A percentile compares a stretch with the other conserved stretches of the same genome.
Evolutionary conservation across 2,329 filamentous ascomycete species (phyloP).

Genomic region (Aspergillus ochraceus): DNA sequence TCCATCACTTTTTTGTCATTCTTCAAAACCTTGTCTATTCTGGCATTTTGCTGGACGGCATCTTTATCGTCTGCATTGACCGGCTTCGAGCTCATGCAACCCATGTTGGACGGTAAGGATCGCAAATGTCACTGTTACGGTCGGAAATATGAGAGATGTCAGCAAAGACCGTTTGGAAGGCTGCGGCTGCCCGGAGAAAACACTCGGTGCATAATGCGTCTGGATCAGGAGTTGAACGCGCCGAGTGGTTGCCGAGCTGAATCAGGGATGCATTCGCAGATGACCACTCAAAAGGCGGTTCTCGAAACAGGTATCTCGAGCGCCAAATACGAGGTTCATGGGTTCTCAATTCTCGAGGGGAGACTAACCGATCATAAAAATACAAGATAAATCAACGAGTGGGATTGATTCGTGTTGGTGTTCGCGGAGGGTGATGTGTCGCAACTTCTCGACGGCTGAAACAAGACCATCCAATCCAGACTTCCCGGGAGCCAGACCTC

Average conservation of each 20-base stretch:
- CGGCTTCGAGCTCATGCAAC: slow-evolving; percentile 46
- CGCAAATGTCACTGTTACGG: neutral
- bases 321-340: neutral
- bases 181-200: neutral
- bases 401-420: neutral
- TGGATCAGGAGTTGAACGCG: neutral
- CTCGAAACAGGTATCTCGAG: slow-evolving; percentile 15
- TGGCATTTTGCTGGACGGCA: slow-evolving; percentile 49
- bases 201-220: neutral
- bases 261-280: slow-evolving; percentile 19
- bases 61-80: slow-evolving; percentile 42
- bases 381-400: neutral
- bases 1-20: slow-evolving; percentile 84
- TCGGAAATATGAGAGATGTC: neutral
- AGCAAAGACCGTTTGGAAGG: neutral
- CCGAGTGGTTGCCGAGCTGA: slow-evolving; percentile 7
- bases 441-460: neutral
- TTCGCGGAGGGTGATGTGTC: neutral
- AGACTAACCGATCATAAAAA: neutral
- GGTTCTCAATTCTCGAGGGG: neutral
- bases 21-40: slow-evolving; percentile 83
- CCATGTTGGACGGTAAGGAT: slow-evolving; percentile 35
- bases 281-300: slow-evolving; percentile 8
- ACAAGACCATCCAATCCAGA: neutral
- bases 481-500: neutral